A percentile compares a stretch with the other conserved stretches of the same genome.
These are phyloP conservation scores for Beta corolliflora DNA, from an alignment of 179 eudicot genomes.

Conservation along the genomic window DNA sequence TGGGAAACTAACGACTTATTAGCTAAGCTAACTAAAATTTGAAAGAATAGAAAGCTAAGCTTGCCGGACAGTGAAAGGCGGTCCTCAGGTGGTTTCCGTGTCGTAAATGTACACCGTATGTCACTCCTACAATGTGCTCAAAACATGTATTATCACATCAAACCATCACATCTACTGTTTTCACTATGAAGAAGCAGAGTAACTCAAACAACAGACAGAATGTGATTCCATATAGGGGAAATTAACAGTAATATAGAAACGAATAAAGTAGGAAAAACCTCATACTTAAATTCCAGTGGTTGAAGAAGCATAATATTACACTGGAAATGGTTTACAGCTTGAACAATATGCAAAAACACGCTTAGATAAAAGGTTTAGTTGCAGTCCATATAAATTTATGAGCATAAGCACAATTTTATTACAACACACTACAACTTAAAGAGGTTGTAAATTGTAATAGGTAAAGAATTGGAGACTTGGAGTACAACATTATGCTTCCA, in stretches of 20 bases:
- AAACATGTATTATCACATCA: not conserved
- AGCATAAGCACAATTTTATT: not conserved
- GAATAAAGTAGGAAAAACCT: not conserved
- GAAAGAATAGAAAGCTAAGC: not conserved
- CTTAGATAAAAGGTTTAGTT: too few relatives aligned
- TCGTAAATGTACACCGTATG: not conserved
- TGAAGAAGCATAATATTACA: not conserved
- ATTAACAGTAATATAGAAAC: not conserved
- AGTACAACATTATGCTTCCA: not conserved
- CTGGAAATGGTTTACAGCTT: not conserved
- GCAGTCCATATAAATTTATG: not conserved
- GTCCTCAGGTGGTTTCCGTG: not conserved
- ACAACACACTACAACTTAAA: not conserved
- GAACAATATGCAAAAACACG: not conserved
- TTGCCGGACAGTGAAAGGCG: too few relatives aligned
- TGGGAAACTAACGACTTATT: not conserved
- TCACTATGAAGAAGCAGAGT: conserved; percentile 7
- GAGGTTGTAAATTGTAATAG: not conserved
- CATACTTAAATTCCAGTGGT: not conserved
- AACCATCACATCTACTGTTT: not conserved
- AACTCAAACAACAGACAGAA: conserved; percentile 4
- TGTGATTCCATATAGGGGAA: conserved; percentile 15
- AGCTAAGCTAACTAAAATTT: not conserved
- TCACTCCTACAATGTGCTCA: not conserved
- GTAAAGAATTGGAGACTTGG: too few relatives aligned